Conservation (phyloP, 129 eudicot species). For the Glebionis coronaria region DNA sequence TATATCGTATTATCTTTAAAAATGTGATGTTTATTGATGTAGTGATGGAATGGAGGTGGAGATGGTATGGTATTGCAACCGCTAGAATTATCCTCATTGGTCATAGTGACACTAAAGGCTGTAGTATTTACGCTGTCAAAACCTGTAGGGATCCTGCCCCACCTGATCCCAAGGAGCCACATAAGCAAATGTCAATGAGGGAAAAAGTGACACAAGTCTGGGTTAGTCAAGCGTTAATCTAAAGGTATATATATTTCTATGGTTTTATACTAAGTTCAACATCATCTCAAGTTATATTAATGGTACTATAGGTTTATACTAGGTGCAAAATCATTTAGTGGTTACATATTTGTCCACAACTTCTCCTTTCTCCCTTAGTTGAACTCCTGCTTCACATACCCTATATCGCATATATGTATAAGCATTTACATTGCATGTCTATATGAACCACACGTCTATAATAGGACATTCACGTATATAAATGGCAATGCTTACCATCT, state of each 20-base stretch:
- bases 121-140: conserved; percentile 99
- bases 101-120: conserved; percentile 86
- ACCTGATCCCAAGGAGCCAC: conserved; percentile 97
- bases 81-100: conserved; percentile 96
- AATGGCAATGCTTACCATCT: conserved; percentile 50
- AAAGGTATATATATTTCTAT: no score
- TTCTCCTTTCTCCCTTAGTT: conserved; percentile 69
- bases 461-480: not conserved
- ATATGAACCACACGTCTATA: no score
- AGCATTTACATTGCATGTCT: not conserved
- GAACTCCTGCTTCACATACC: conserved; percentile 66
- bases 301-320: no score
- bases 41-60: conserved; percentile 98
- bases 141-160: conserved; percentile 89
- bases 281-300: no score
- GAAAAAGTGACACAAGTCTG: no score
- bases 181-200: no score
- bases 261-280: no score
- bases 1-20: no score
- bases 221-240: no score
- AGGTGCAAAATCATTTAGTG: no score
- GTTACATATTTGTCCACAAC: no score
- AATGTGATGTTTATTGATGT: not conserved
- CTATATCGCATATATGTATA: conserved; percentile 4
- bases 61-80: conserved; percentile 97